Base-by-base conservation (phyloP, 2,329 filamentous ascomycete species). In the Dichotomopilus funicola region DNA sequence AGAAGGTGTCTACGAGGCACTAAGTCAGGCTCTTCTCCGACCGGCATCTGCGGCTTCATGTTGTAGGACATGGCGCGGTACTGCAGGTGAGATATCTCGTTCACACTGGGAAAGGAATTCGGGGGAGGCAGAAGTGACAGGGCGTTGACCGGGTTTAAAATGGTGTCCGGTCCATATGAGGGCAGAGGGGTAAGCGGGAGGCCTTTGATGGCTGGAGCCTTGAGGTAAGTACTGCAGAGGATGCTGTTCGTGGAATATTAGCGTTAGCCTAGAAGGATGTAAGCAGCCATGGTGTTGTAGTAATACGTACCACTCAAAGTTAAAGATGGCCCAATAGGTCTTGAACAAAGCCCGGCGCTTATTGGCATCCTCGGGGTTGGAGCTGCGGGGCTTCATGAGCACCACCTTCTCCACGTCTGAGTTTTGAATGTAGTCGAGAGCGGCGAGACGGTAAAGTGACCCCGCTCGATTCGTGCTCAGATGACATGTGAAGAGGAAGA, bases 401-500 rank as follows among this genome's bases (percentile, higher is more conserved):
- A 47, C 11, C 3, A 36, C 46, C 46, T 44, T 38, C 10, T 53
- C 53, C 2, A 41, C 33, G 31, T 56, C 53, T 13, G 57, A 10
- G 19, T 37, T 51, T 1, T 13, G 13, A 6, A 63, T 53, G 61
- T 64, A 63, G 10, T 66, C 59, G 19, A 55, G 61, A 4, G 63
- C 57, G 1, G 62, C 59, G 2, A 61, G 61, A 1, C 62, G 63
- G 50, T 63, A 66, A 47, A 65, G 59, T 33, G 42, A 40, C 7
- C 59, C 57, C 33, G 57, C 51, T 9, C 53, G 37, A 38, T 59
- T 57, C 4, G 53, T 58, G 54, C 61, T 56, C 51, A 53, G 13
- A 45, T 53, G 19, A 61, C 19, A 52, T 53, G 49, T 41, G 10
- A 50, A n/a, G 37, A 41, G 34, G 11, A 41, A 50, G 51, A 66